These are phyloP conservation scores for Clitocybe nebularis DNA, from an alignment of 1,284 basidiomycete species.

Conservation along the genomic window DNA sequence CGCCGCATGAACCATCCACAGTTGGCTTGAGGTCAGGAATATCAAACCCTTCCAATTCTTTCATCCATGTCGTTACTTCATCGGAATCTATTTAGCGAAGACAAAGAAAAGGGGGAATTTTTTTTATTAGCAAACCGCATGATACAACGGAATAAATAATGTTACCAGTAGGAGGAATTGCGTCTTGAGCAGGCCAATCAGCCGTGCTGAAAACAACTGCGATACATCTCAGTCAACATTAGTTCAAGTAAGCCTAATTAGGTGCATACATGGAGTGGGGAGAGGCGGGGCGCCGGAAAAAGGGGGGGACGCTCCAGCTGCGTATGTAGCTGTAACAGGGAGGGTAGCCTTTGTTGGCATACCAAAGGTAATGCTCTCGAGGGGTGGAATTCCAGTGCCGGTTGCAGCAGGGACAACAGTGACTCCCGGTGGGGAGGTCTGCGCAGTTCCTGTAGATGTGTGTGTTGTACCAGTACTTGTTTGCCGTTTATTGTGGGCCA, in stretches of 20 bases:
- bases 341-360: constrained; percentile 57
- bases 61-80: constrained; percentile 72
- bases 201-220: constrained; percentile 46
- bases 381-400: constrained; percentile 41
- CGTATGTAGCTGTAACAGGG: constrained; percentile 47
- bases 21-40: constrained; percentile 66
- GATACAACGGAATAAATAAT: constrained; percentile 8
- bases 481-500: constrained; percentile 28
- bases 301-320: constrained; percentile 57
- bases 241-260: constrained; percentile 13
- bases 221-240: constrained; percentile 1
- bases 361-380: constrained; percentile 63
- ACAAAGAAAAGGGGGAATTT: constrained; percentile 7
- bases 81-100: constrained; percentile 55
- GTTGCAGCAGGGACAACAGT: constrained; percentile 25
- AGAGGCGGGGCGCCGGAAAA: constrained; percentile 61
- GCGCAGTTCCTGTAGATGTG: constrained; percentile 15
- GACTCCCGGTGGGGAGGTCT: constrained; percentile 18
- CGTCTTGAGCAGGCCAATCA: constrained; percentile 70
- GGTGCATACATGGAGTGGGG: constrained; percentile 60
- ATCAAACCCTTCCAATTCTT: constrained; percentile 65
- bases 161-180: constrained; percentile 60
- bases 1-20: constrained; percentile 60
- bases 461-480: constrained; percentile 15
- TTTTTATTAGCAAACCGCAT: neutral